These are phyloP conservation scores for Phytophthora uliginosa DNA, from an alignment of 352 stramenopile species.

Conservation along the genomic window DNA sequence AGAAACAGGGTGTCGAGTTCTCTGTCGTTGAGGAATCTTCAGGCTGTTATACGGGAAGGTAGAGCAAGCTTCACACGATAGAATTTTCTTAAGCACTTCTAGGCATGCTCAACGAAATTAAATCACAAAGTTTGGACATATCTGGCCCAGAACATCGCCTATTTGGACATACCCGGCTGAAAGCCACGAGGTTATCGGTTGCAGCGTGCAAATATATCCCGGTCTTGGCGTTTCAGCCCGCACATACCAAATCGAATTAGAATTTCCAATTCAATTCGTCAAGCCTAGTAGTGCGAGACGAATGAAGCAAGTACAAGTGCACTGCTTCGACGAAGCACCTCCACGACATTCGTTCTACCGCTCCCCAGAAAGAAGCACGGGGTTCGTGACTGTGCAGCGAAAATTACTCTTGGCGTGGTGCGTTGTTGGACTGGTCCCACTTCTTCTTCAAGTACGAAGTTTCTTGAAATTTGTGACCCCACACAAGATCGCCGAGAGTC, in stretches of 20 bases:
- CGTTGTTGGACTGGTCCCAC: neutral
- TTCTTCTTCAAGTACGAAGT: neutral
- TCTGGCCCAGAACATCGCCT: no score
- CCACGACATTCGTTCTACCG: neutral
- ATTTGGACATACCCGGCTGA: neutral
- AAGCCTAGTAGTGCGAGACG: neutral
- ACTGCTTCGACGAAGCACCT: neutral
- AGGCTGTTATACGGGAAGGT: neutral
- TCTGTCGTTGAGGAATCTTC: neutral
- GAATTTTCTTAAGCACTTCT: neutral
- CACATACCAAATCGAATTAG: no score
- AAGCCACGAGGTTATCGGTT: neutral
- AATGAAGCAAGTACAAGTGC: neutral
- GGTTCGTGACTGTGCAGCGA: neutral
- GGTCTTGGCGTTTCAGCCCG: neutral
- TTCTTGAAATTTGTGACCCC: constrained; percentile 2
- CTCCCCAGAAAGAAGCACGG: neutral
- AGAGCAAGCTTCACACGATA: neutral
- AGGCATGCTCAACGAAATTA: no score
- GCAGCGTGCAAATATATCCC: neutral
- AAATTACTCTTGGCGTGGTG: constrained; percentile 2
- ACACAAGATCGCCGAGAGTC: neutral
- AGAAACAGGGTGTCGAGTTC: neutral
- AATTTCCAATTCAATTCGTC: neutral
- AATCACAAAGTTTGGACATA: no score